Percentiles rank a stretch among this genome's conserved stretches.
phyloP scores from a whole-genome alignment of 2,329 filamentous ascomycete genomes.

The Beauveria sp. region DNA sequence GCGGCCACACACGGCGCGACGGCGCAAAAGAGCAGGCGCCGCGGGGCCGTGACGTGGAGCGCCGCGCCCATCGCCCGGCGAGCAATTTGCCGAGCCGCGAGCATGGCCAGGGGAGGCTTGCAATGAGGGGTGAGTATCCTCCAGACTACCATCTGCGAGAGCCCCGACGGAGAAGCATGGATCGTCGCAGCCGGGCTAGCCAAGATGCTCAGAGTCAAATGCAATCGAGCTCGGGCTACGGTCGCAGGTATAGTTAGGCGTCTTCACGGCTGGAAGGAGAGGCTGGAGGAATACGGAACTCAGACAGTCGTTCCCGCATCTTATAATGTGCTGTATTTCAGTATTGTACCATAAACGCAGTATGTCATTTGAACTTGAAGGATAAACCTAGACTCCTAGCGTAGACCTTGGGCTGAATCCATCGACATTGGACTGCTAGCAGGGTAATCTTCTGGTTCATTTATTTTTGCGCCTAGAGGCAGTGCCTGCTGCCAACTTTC shows the following conservation, averaged over 20 bases:
- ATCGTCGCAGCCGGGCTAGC: not conserved
- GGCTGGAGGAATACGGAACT: constrained; percentile 2
- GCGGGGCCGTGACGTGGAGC: not conserved
- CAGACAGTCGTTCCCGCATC: not conserved
- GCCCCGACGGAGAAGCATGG: not conserved
- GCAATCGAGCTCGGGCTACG: not conserved
- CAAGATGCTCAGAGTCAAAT: not conserved
- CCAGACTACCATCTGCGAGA: not conserved
- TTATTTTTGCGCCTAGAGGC: not conserved
- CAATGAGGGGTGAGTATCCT: not conserved
- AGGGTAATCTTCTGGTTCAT: not conserved
- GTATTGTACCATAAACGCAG: not conserved
- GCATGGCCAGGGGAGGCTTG: not conserved
- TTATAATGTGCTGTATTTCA: not conserved
- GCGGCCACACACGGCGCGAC: not conserved
- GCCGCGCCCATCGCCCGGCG: not conserved
- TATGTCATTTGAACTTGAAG: not conserved
- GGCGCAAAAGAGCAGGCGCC: not conserved
- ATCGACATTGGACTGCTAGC: constrained; percentile 5
- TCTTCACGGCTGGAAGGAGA: not conserved
- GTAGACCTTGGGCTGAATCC: not conserved
- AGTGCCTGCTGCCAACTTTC: constrained; percentile 28
- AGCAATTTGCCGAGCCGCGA: not conserved
- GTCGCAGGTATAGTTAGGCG: not conserved
- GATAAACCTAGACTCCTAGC: not conserved